phyloP scores from a whole-genome alignment of 805 yeast species.

The Ogataea methanolica region DNA sequence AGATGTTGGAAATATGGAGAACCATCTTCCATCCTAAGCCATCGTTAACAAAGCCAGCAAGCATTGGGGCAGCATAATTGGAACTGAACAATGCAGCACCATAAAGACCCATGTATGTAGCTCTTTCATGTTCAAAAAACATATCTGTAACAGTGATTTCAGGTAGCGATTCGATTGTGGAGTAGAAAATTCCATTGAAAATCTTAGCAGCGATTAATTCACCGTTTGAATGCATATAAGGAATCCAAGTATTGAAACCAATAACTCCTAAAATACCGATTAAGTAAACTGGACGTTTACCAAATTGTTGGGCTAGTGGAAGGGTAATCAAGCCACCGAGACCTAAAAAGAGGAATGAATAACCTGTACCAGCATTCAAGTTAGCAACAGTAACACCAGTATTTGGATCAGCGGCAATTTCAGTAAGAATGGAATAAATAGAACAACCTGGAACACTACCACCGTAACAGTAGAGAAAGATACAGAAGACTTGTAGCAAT shows the following conservation, averaged over 20 bases:
- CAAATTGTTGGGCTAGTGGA: too few relatives aligned
- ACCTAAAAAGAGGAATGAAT: too few relatives aligned
- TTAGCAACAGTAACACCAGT: too few relatives aligned
- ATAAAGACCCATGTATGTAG: slow-evolving; percentile 44
- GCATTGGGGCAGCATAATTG: slow-evolving; percentile 53
- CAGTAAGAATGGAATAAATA: too few relatives aligned
- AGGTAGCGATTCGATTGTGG: slow-evolving; percentile 43
- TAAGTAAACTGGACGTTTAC: too few relatives aligned
- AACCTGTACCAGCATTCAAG: too few relatives aligned
- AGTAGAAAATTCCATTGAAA: slow-evolving; percentile 28
- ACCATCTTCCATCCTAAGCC: slow-evolving; percentile 52
- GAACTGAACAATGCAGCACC: slow-evolving; percentile 50
- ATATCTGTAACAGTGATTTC: slow-evolving; percentile 46
- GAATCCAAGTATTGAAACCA: too few relatives aligned
- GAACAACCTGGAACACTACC: slow-evolving; percentile 10
- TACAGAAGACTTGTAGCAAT: slow-evolving; percentile 39
- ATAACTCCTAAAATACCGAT: too few relatives aligned
- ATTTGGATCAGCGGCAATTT: too few relatives aligned
- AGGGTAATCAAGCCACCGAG: too few relatives aligned
- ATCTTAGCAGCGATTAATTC: slow-evolving; percentile 29
- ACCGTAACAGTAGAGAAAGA: slow-evolving; percentile 33
- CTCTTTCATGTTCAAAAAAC: slow-evolving; percentile 49
- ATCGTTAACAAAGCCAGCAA: slow-evolving; percentile 53
- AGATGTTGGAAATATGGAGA: slow-evolving; percentile 44
- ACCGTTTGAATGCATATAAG: slow-evolving; percentile 12